Evolutionary conservation across 805 yeast species (phyloP).

Genomic region (Komagataella populi): DNA sequence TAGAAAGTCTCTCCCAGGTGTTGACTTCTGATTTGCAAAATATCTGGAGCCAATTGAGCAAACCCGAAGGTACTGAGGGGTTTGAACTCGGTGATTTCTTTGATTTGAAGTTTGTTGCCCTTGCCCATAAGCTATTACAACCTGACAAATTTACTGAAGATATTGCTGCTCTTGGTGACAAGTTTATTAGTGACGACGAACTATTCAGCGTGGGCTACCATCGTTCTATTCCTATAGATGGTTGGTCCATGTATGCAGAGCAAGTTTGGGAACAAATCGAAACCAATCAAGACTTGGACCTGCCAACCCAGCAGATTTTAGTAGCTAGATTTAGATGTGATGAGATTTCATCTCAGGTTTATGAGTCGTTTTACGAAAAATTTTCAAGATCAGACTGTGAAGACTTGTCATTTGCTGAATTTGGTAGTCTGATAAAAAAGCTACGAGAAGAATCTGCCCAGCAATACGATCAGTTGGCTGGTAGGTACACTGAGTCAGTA

Average conservation of each 20-base stretch:
- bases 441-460: conserved; percentile 33
- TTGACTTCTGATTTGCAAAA: conserved; percentile 55
- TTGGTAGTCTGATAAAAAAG: conserved; percentile 28
- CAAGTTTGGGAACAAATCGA: conserved; percentile 94
- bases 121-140: conserved; percentile 78
- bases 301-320: conserved; percentile 91
- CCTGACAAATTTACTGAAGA: conserved; percentile 54
- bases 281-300: conserved; percentile 81
- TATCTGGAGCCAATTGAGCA: conserved; percentile 68
- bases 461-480: conserved; percentile 56
- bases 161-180: conserved; percentile 49
- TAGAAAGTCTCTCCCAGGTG: conserved; percentile 55
- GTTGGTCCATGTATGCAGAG: conserved; percentile 87
- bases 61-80: conserved; percentile 51
- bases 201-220: conserved; percentile 64
- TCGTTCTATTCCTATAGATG: conserved; percentile 83
- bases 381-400: conserved; percentile 13
- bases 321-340: conserved; percentile 94
- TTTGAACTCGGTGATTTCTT: conserved; percentile 62
- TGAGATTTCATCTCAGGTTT: conserved; percentile 55
- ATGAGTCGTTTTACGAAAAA: conserved; percentile 25
- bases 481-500: conserved; percentile 57
- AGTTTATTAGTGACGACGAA: conserved; percentile 27
- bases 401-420: conserved; percentile 8
- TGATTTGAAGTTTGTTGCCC: conserved; percentile 67